Conservation (phyloP, 108 stramenopile genomes). For the Epipyxis sp. region DNA sequence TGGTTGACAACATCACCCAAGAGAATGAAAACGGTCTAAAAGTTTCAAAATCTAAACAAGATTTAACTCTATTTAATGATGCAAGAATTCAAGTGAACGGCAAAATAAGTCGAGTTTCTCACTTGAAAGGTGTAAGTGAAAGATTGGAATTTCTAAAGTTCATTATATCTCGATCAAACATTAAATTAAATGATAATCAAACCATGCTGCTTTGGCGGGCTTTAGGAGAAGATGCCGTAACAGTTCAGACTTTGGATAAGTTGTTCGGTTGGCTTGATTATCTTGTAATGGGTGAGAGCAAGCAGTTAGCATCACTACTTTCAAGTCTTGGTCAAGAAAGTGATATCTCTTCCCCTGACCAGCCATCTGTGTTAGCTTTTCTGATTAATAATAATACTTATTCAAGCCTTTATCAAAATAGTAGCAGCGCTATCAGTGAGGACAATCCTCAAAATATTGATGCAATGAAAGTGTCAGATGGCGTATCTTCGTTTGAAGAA, state of each 20-base stretch:
- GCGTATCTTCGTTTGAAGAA: not conserved
- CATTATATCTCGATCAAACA: not conserved
- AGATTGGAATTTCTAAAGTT: conserved; percentile 10
- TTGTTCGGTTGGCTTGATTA: not conserved
- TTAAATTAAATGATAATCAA: not conserved
- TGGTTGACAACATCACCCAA: not conserved
- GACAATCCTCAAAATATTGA: not conserved
- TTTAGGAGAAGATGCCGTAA: not conserved
- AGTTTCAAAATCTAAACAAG: not conserved
- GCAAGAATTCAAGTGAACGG: not conserved
- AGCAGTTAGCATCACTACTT: not conserved
- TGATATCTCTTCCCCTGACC: not conserved
- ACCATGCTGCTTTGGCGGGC: not conserved
- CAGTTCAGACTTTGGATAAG: not conserved
- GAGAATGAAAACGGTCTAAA: not conserved
- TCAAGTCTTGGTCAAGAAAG: not conserved
- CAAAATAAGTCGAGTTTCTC: not conserved
- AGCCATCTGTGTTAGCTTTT: not conserved
- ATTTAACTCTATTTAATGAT: no score
- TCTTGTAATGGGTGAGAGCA: not conserved
- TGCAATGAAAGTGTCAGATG: not conserved
- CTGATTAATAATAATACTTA: no score
- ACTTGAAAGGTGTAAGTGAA: not conserved
- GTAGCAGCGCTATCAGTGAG: no score
- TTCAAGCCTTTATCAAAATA: no score